phyloP scores from a whole-genome alignment of 805 yeast genomes.

The Aciculoconidium aculeatum region DNA sequence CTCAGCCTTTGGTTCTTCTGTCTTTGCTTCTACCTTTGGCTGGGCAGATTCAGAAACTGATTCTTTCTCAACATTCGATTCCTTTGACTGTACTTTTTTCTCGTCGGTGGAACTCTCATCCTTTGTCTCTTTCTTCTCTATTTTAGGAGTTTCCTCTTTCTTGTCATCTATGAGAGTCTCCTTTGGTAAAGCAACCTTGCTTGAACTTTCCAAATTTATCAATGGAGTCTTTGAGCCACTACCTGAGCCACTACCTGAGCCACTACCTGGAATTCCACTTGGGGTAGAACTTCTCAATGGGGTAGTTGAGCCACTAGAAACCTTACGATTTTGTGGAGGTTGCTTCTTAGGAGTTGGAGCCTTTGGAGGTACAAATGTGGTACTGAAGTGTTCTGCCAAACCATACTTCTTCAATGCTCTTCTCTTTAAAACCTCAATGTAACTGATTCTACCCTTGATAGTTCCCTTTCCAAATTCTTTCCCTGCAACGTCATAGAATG shows the following conservation, averaged over 20 bases:
- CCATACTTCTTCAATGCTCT: slow-evolving; percentile 38
- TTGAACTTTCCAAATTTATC: slow-evolving; percentile 22
- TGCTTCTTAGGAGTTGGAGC: slow-evolving; percentile 7
- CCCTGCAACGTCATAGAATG: slow-evolving; percentile 31
- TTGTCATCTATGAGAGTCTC: slow-evolving; percentile 38
- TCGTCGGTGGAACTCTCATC: slow-evolving; percentile 1
- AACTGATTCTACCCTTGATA: slow-evolving; percentile 22
- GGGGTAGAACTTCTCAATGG: slow-evolving; percentile 12
- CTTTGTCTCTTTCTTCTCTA: slow-evolving; percentile 4
- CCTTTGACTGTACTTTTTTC: slow-evolving; percentile 4
- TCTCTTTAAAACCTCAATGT: slow-evolving; percentile 37
- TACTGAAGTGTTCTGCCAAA: slow-evolving; percentile 29
- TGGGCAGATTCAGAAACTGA: too few species aligned
- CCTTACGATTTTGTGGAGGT: slow-evolving; percentile 5
- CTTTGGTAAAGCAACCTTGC: slow-evolving; percentile 28
- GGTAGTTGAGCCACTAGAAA: slow-evolving; percentile 7
- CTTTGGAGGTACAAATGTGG: slow-evolving; percentile 34
- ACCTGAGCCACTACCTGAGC: slow-evolving; percentile 10
- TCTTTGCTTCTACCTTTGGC: slow-evolving; percentile 5
- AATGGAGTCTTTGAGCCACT: slow-evolving; percentile 12
- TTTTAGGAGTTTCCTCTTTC: slow-evolving; percentile 1
- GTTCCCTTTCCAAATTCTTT: slow-evolving; percentile 28
- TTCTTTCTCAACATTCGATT: slow-evolving; percentile 2
- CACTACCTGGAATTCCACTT: slow-evolving; percentile 8
- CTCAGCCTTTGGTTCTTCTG: slow-evolving; percentile 6